A percentile compares a stretch with the other conserved stretches of the same genome.
Evolutionary conservation across 345 rosid species (phyloP).

Genomic region (Rhodomyrtus tomentosa): DNA sequence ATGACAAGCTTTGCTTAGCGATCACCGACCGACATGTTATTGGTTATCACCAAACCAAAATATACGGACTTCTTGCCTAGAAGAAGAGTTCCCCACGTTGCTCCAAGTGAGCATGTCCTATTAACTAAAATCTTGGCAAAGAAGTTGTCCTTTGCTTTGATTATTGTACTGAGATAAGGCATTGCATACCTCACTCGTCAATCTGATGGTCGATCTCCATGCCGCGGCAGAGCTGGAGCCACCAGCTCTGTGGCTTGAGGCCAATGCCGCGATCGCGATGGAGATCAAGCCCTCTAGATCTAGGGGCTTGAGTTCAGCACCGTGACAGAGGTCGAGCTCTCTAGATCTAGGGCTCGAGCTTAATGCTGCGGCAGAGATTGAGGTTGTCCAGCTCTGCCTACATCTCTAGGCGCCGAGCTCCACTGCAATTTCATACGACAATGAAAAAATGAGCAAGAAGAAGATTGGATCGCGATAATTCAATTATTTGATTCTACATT

Average conservation of each 20-base stretch:
- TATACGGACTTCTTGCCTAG: no score
- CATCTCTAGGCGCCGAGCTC: rapidly evolving
- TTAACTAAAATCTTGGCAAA: no score
- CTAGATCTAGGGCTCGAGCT: not conserved
- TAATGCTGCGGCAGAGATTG: not conserved
- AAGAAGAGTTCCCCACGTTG: no score
- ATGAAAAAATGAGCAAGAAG: rapidly evolving
- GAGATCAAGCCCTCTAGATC: not conserved
- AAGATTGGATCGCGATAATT: not conserved
- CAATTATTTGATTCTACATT: not conserved
- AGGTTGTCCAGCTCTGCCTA: not conserved
- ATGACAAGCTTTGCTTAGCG: not conserved
- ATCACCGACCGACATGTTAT: not conserved
- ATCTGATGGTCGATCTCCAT: not conserved
- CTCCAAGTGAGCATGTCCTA: no score
- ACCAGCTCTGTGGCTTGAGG: not conserved
- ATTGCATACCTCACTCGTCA: not conserved
- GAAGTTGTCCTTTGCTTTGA: not conserved
- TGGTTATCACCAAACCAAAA: not conserved
- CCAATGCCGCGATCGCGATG: not conserved
- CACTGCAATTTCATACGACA: no score
- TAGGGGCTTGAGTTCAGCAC: not conserved
- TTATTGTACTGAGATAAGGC: not conserved
- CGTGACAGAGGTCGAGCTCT: not conserved
- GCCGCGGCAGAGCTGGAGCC: not conserved